Evolutionary conservation across 2,329 filamentous ascomycete species (phyloP).

Genomic region (Nigrospora sphaerica): DNA sequence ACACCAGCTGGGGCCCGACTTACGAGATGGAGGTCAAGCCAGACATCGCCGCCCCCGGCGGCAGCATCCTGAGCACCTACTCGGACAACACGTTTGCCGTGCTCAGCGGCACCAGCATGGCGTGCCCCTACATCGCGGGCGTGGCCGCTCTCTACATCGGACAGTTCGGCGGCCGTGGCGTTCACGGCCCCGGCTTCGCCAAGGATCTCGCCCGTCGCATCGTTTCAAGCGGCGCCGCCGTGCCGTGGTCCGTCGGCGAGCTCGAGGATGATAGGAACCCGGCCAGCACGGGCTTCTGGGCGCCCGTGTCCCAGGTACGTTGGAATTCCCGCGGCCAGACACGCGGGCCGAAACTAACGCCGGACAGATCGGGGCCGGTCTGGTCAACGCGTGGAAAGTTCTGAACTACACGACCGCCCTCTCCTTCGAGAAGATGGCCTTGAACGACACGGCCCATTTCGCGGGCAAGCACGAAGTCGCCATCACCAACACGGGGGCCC

Average conservation of each 20-base stretch:
- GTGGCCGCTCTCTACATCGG: conserved; percentile 25
- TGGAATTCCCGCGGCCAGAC: too few species aligned
- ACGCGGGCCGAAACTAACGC: conserved; percentile 16
- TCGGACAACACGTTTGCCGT: conserved; percentile 23
- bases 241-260: conserved; percentile 14
- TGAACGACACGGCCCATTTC: conserved; percentile 35
- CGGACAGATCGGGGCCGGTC: conserved; percentile 28
- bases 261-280: conserved; percentile 7
- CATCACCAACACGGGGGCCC: conserved; percentile 26
- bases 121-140: conserved; percentile 35
- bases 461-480: conserved; percentile 7
- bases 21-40: conserved; percentile 34
- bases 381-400: conserved; percentile 31
- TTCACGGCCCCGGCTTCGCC: conserved; percentile 19
- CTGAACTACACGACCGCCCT: conserved; percentile 26
- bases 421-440: conserved; percentile 27
- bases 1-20: conserved; percentile 33
- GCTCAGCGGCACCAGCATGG: conserved; percentile 39
- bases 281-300: neutral
- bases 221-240: conserved; percentile 17
- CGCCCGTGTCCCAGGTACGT: neutral
- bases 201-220: conserved; percentile 18
- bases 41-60: conserved; percentile 32
- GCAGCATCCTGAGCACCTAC: conserved; percentile 36
- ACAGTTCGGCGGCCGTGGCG: conserved; percentile 17